These are phyloP conservation scores for Echeveria elegans DNA, from an alignment of 164 flowering plant genomes.

Conservation along the genomic window DNA sequence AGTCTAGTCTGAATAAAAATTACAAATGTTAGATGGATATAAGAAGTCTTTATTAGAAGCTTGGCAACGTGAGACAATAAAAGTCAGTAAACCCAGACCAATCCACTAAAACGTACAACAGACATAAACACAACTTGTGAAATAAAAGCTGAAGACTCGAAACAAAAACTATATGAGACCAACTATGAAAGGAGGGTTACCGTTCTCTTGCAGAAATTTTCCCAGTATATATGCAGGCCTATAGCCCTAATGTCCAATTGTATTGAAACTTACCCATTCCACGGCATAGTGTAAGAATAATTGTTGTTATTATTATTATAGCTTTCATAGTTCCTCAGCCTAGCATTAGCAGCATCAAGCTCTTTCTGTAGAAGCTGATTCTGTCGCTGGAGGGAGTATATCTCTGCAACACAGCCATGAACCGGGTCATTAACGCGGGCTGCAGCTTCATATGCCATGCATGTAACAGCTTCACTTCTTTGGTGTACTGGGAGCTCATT, in stretches of 20 bases:
- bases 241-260: neutral
- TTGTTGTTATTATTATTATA: constrained; percentile 9
- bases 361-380: constrained; percentile 61
- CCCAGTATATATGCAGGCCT: neutral
- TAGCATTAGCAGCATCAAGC: constrained; percentile 56
- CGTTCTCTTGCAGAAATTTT: neutral
- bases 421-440: constrained; percentile 68
- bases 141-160: neutral
- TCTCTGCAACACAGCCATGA: constrained; percentile 71
- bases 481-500: constrained; percentile 65
- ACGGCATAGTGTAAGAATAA: constrained; percentile 28
- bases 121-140: too few species aligned
- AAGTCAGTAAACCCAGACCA: too few species aligned
- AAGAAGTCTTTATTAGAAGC: too few species aligned
- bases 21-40: too few species aligned
- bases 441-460: constrained; percentile 71
- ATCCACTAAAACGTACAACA: too few species aligned
- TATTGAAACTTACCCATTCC: constrained; percentile 20
- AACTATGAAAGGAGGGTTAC: neutral
- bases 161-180: neutral
- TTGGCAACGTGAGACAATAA: too few species aligned
- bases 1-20: too few species aligned
- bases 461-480: constrained; percentile 65
- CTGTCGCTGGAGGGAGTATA: constrained; percentile 57
- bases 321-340: constrained; percentile 41